phyloP scores from a whole-genome alignment of 768 basidiomycete species.

The Boletus subparvulus region DNA sequence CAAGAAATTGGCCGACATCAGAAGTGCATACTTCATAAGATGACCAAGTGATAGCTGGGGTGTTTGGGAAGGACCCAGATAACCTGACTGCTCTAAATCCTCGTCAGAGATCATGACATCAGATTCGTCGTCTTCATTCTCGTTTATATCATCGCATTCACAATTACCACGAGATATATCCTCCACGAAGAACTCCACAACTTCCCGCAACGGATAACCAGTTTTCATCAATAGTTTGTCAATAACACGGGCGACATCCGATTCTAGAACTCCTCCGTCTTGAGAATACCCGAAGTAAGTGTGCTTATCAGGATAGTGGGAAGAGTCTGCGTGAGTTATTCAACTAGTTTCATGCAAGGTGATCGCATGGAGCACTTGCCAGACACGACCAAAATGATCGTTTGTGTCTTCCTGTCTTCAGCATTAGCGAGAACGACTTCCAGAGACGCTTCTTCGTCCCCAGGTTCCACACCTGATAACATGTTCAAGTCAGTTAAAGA shows the following conservation, averaged over 20 bases:
- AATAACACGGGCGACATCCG: constrained; percentile 41
- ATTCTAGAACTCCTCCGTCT: constrained; percentile 40
- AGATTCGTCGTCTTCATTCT: constrained; percentile 35
- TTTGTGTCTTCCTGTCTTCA: neutral
- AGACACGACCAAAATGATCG: constrained; percentile 48
- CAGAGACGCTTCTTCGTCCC: constrained; percentile 69
- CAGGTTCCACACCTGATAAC: constrained; percentile 45
- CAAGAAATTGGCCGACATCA: neutral
- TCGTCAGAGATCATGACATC: constrained; percentile 20
- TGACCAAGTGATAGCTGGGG: neutral
- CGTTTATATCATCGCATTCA: constrained; percentile 36
- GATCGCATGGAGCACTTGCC: constrained; percentile 35
- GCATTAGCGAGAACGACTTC: constrained; percentile 41
- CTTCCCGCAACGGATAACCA: constrained; percentile 45
- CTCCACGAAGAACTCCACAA: constrained; percentile 43
- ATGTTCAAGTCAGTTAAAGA: neutral
- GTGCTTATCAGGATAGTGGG: constrained; percentile 64
- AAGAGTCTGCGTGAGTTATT: constrained; percentile 48
- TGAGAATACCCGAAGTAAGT: constrained; percentile 55
- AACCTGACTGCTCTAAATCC: neutral
- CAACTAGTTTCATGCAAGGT: neutral
- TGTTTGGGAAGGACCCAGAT: neutral
- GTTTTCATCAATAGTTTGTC: constrained; percentile 44
- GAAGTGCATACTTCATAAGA: neutral
- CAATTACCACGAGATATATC: constrained; percentile 30